Base-by-base conservation (phyloP, 140 eudicot species). In the Anethum foeniculum region DNA sequence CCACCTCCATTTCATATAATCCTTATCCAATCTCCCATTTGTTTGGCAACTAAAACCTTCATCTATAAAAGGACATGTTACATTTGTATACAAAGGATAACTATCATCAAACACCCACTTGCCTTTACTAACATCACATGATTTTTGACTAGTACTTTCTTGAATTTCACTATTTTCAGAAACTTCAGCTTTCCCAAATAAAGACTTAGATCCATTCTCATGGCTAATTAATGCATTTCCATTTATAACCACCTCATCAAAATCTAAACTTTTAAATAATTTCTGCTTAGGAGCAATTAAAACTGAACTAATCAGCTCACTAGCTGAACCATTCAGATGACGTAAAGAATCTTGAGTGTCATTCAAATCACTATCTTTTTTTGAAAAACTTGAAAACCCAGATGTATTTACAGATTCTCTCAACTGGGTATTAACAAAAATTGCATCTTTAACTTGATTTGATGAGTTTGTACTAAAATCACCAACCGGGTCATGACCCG, bases 1-100 rank as follows among this genome's bases (percentile, higher is more conserved):
- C 99, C 99, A 96, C 85, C 94, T 88, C 98, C 97, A 93, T 68
- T 93, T 96, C 94, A 88, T 88, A 82, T 91, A 93, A 56, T 82
- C 90, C 69, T 86, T 87, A 48, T 96, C 93, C 87, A 83, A 78
- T 80, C 99, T 96, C 27, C 99, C 99, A 87, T 96, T 92, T 15
- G 78, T 86, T 81, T 86, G 85, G 83, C 98, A 94, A 83, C 82
- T 84, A 73, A 94, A 94, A 39, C 93, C 97, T 87, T 93, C 98
- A 85, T 96, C 98, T 77, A 96, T 93, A 68, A 84, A 93, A 28
- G 99, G 97, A 71, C 99, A 96, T 32, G 88, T 32, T 27, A 32
- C 56, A 82, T 81, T 86, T 80, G 88, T 80, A 81, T 96, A 96
- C 87, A 93, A 75, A 32, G 97, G 93, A 54, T 89, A 91, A 79